These are phyloP conservation scores for Orbilia blumenaviensis DNA, from an alignment of 2,329 filamentous ascomycete species.

Conservation along the genomic window DNA sequence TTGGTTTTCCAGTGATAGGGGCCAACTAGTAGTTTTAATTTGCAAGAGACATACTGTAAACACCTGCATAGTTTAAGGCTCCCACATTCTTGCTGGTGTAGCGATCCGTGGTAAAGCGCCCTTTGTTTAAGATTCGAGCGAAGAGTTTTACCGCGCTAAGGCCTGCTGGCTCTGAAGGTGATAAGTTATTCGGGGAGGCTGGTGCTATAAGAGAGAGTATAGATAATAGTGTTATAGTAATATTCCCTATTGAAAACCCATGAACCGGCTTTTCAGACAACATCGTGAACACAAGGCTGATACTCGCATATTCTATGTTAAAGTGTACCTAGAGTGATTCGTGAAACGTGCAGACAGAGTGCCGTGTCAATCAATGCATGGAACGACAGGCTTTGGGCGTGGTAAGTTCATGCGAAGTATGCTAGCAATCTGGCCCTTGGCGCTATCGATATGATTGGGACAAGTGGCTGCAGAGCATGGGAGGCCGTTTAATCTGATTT, in stretches of 20 bases:
- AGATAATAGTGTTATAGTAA: not conserved
- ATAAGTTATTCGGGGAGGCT: not conserved
- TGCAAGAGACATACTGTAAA: not conserved
- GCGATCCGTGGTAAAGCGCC: not conserved
- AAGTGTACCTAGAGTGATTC: too few species aligned
- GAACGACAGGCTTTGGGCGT: not conserved
- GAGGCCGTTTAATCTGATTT: not conserved
- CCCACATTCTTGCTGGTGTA: constrained; percentile 3
- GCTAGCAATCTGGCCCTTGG: not conserved
- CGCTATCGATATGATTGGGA: not conserved
- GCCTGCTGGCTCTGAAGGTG: not conserved
- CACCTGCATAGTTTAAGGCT: constrained; percentile 1
- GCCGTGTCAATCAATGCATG: not conserved
- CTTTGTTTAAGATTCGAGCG: not conserved
- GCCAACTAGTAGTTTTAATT: not conserved
- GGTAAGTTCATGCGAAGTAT: not conserved
- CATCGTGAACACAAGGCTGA: too few species aligned
- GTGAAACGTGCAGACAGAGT: not conserved
- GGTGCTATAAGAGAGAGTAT: not conserved
- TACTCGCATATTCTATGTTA: too few species aligned
- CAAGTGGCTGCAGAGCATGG: not conserved
- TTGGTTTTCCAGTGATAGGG: too few species aligned
- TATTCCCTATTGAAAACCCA: not conserved
- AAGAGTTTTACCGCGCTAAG: not conserved
- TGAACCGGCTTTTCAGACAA: too few species aligned